Percentiles rank a stretch among this genome's conserved stretches.
Evolutionary conservation across 2,329 filamentous ascomycete genomes (phyloP).

Genomic region (Lachnellula cervina): DNA sequence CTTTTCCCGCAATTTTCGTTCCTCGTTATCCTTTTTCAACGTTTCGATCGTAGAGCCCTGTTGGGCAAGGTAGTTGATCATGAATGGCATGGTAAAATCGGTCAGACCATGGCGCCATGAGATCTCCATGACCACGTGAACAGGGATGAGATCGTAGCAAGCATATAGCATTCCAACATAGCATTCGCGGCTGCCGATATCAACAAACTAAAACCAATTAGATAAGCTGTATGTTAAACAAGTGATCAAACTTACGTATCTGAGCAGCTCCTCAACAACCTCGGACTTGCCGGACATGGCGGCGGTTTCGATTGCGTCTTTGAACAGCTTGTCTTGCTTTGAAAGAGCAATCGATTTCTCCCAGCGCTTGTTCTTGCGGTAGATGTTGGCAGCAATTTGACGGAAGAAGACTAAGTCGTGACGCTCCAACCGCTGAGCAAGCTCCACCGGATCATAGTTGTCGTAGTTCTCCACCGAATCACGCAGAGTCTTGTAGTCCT

Average conservation of each 20-base stretch:
- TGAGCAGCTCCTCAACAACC: slow-evolving; percentile 89
- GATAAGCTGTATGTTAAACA: slow-evolving; percentile 8
- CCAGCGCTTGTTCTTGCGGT: slow-evolving; percentile 99
- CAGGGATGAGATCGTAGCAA: slow-evolving; percentile 93
- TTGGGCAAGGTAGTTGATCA: slow-evolving; percentile 96
- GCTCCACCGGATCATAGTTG: slow-evolving; percentile 94
- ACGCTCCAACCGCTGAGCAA: slow-evolving; percentile 89
- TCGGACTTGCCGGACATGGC: slow-evolving; percentile 87
- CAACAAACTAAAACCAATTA: slow-evolving; percentile 69
- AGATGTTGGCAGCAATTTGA: slow-evolving; percentile 96
- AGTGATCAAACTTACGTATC: slow-evolving; percentile 73
- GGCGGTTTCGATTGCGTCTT: slow-evolving; percentile 97
- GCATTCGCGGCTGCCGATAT: slow-evolving; percentile 98
- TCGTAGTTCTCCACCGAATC: slow-evolving; percentile 99
- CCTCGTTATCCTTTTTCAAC: slow-evolving; percentile 94
- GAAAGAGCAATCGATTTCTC: slow-evolving; percentile 97
- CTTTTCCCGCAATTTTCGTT: slow-evolving; percentile 73
- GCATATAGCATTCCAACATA: slow-evolving; percentile 99
- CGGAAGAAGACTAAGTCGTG: slow-evolving; percentile 99
- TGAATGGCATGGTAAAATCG: slow-evolving; percentile 99
- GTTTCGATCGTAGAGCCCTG: slow-evolving; percentile 79
- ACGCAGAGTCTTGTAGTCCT: slow-evolving; percentile 96
- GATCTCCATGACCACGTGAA: slow-evolving; percentile 88
- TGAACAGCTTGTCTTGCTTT: slow-evolving; percentile 99
- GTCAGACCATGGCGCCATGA: slow-evolving; percentile 93